Conservation (phyloP, 371 early-diverging fungal genomes). For the Apophysomyces variabilis region DNA sequence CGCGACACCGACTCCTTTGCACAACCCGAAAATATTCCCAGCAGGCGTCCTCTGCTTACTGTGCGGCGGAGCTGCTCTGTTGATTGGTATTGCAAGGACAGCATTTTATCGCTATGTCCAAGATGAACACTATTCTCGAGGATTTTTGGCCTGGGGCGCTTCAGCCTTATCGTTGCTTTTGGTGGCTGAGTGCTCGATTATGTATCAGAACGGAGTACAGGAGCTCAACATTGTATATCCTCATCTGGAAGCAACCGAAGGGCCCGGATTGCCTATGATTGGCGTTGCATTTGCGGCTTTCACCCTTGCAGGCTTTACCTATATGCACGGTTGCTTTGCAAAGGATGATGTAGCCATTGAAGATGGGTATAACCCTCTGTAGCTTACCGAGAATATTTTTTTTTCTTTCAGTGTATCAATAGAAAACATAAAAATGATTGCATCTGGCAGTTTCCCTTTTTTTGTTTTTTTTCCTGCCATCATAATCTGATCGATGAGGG, state of each 20-base stretch:
- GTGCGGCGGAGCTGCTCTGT: slow-evolving; percentile 28
- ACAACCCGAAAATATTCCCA: slow-evolving; percentile 46
- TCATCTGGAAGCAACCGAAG: slow-evolving; percentile 35
- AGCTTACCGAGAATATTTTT: background rate
- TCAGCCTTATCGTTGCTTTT: slow-evolving; percentile 35
- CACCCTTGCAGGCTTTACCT: slow-evolving; percentile 28
- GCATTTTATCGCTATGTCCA: slow-evolving; percentile 25
- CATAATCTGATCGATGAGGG: too few relatives aligned
- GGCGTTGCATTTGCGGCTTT: slow-evolving; percentile 43
- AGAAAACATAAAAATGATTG: background rate
- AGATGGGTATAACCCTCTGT: slow-evolving; percentile 43
- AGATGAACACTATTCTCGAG: slow-evolving; percentile 45
- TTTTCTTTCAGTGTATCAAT: background rate
- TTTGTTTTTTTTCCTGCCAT: too few relatives aligned
- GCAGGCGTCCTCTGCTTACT: slow-evolving; percentile 40
- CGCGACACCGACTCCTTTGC: slow-evolving; percentile 40
- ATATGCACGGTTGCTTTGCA: slow-evolving; percentile 38
- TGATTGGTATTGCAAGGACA: slow-evolving; percentile 24
- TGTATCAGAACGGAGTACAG: slow-evolving; percentile 41
- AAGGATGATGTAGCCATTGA: slow-evolving; percentile 23
- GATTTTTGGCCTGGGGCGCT: slow-evolving; percentile 41
- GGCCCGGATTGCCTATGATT: slow-evolving; percentile 40
- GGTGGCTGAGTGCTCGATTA: slow-evolving; percentile 33
- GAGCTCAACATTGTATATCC: slow-evolving; percentile 43
- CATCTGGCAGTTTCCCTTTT: too few relatives aligned